Conservation (phyloP, 805 yeast species). For the Debaryomyces maramus region DNA sequence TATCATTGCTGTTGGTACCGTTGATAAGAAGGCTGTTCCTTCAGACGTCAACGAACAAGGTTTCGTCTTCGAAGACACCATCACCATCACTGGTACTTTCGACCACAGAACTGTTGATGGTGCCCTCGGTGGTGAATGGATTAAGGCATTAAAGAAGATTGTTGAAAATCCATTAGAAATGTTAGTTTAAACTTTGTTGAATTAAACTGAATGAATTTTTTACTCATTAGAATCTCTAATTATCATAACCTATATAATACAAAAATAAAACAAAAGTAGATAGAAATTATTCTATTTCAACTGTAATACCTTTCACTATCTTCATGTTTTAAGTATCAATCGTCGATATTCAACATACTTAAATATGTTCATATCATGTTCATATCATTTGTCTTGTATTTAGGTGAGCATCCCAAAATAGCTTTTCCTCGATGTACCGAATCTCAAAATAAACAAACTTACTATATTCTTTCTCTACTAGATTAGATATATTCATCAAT, state of each 20-base stretch:
- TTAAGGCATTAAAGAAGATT: slow-evolving; percentile 86
- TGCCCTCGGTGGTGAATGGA: slow-evolving; percentile 96
- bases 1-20: slow-evolving; percentile 92
- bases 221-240: too few relatives aligned
- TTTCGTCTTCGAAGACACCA: slow-evolving; percentile 85
- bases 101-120: slow-evolving; percentile 98
- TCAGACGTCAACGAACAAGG: slow-evolving; percentile 90
- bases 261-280: slow-evolving; percentile 1
- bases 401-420: too few relatives aligned
- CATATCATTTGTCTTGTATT: too few relatives aligned
- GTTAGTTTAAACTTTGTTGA: slow-evolving; percentile 54
- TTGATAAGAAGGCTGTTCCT: slow-evolving; percentile 88
- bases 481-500: too few relatives aligned
- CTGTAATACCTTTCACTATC: too few relatives aligned
- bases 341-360: too few relatives aligned
- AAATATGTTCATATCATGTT: too few relatives aligned
- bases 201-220: not conserved
- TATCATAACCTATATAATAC: not conserved
- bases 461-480: too few relatives aligned
- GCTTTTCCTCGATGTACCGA: too few relatives aligned
- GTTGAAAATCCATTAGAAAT: slow-evolving; percentile 96
- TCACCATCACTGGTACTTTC: slow-evolving; percentile 92
- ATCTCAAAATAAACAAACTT: too few relatives aligned
- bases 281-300: too few relatives aligned
- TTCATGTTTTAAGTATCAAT: too few relatives aligned